Percentiles rank a stretch among this genome's conserved stretches.
These are phyloP conservation scores for Tetrapisispora nanseiensis DNA, from an alignment of 805 yeast genomes.

Conservation along the genomic window DNA sequence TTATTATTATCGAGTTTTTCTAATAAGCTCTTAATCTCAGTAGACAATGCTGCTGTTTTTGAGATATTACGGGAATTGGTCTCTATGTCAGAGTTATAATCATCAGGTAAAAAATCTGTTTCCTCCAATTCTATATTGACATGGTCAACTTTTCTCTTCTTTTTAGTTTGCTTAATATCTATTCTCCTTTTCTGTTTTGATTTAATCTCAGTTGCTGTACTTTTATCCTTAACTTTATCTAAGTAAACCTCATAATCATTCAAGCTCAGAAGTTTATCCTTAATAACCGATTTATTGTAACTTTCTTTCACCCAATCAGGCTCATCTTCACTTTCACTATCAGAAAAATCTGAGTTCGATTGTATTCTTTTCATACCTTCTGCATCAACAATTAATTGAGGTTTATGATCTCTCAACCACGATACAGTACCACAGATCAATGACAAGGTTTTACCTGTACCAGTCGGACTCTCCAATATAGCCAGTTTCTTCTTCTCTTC, in stretches of 20 bases:
- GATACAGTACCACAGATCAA: slow-evolving; percentile 76
- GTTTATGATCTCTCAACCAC: slow-evolving; percentile 58
- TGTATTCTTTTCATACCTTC: slow-evolving; percentile 8
- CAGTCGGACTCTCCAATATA: slow-evolving; percentile 87
- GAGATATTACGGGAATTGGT: background rate
- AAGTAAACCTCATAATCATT: slow-evolving; percentile 32
- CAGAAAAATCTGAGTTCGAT: slow-evolving; percentile 18
- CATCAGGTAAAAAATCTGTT: slow-evolving; percentile 15
- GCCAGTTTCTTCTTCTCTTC: slow-evolving; percentile 48
- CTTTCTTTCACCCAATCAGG: slow-evolving; percentile 59
- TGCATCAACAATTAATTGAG: slow-evolving; percentile 9
- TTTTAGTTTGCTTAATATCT: slow-evolving; percentile 4
- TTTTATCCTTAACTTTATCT: slow-evolving; percentile 17
- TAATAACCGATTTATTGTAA: slow-evolving; percentile 23
- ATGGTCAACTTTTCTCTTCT: slow-evolving; percentile 15
- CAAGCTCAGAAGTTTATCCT: slow-evolving; percentile 16
- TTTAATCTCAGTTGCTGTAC: slow-evolving; percentile 5
- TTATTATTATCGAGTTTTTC: slow-evolving; percentile 31
- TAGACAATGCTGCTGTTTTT: slow-evolving; percentile 19
- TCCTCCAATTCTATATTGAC: slow-evolving; percentile 26
- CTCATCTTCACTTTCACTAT: slow-evolving; percentile 40
- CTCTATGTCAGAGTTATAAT: slow-evolving; percentile 10
- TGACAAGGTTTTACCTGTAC: slow-evolving; percentile 87
- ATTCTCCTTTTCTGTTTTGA: slow-evolving; percentile 6
- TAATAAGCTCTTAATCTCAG: slow-evolving; percentile 42